A percentile compares a stretch with the other conserved stretches of the same genome.
phyloP scores from a whole-genome alignment of 2,329 filamentous ascomycete genomes.

The Alternaria infectoria region DNA sequence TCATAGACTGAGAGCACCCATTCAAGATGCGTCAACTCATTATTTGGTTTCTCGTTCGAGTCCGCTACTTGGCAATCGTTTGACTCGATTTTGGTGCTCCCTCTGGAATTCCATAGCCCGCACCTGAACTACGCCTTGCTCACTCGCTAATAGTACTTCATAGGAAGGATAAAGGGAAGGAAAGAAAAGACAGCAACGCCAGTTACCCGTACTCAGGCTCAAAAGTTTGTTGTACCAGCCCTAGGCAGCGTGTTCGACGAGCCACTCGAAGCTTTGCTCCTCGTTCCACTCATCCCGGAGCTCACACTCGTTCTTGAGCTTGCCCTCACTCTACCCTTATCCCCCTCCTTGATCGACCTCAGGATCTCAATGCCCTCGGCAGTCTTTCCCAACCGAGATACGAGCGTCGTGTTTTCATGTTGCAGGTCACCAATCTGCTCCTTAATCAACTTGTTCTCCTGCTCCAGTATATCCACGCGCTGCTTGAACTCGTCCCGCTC shows the following conservation, averaged over 20 bases:
- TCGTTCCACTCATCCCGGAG: slow-evolving; percentile 28
- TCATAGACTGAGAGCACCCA: neutral
- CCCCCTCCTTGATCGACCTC: slow-evolving; percentile 36
- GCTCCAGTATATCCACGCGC: slow-evolving; percentile 54
- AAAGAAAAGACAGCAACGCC: neutral
- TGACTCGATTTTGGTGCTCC: neutral
- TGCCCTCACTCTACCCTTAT: slow-evolving; percentile 29
- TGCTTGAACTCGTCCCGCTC: slow-evolving; percentile 56
- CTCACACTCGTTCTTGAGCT: slow-evolving; percentile 33
- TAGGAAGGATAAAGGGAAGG: neutral
- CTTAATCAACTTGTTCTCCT: slow-evolving; percentile 58
- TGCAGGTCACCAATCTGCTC: slow-evolving; percentile 62
- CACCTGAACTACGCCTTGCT: neutral
- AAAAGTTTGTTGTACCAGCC: slow-evolving; percentile 17
- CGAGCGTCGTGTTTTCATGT: slow-evolving; percentile 62
- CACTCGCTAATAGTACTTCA: neutral
- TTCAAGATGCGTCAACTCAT: neutral
- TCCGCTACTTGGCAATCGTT: neutral
- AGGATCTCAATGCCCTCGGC: slow-evolving; percentile 45
- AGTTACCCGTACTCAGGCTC: neutral
- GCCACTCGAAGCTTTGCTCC: slow-evolving; percentile 13
- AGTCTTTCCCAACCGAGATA: slow-evolving; percentile 51
- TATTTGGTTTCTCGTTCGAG: neutral
- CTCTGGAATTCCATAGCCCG: neutral
- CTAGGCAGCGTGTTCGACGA: slow-evolving; percentile 12